These are phyloP conservation scores for Penicillium sp. DNA, from an alignment of 2,329 filamentous ascomycete species.

Conservation along the genomic window DNA sequence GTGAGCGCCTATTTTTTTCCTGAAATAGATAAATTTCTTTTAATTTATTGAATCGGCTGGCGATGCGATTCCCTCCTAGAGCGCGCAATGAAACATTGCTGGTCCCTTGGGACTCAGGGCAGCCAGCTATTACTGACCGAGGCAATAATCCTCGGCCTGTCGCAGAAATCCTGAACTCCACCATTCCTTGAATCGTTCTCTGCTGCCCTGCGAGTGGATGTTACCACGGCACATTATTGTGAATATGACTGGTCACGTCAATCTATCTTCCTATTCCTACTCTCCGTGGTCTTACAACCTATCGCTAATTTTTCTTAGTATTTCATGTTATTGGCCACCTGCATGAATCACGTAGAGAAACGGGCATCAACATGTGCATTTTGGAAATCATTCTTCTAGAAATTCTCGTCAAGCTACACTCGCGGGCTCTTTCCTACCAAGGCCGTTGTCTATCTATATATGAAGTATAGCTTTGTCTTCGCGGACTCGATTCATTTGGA, in stretches of 20 bases:
- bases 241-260: background rate
- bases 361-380: background rate
- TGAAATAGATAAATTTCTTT: background rate
- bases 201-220: background rate
- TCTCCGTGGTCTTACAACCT: too few relatives aligned
- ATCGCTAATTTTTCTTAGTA: background rate
- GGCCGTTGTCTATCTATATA: too few relatives aligned
- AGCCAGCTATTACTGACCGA: background rate
- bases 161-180: background rate
- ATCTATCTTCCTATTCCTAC: background rate
- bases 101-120: background rate
- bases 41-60: background rate
- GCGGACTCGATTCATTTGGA: too few relatives aligned
- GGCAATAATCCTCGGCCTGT: background rate
- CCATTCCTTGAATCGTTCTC: background rate
- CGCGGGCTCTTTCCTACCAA: too few relatives aligned
- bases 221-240: background rate
- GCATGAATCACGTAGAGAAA: background rate
- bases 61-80: background rate
- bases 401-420: background rate
- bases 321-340: background rate
- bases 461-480: too few relatives aligned
- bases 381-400: background rate
- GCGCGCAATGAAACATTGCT: background rate
- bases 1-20: background rate